Base-by-base conservation (phyloP, 2,329 filamentous ascomycete genomes). In the Botrytis squamosa region DNA sequence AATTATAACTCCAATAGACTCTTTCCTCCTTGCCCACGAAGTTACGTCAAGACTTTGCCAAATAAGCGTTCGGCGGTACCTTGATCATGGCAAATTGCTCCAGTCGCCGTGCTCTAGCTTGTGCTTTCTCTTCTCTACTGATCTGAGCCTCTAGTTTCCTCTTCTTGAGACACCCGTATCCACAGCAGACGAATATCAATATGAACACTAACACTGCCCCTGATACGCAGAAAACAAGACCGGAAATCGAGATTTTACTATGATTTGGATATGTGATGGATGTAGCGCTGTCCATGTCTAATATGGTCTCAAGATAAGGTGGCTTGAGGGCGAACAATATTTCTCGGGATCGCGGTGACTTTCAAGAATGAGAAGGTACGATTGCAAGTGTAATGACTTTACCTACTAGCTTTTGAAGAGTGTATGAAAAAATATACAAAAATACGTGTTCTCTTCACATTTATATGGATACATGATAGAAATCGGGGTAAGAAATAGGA, bases 81-180 rank as follows among this genome's bases (percentile, higher is more conserved):
- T 33, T 57, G 5, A 68, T 57, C 66, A 68, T 68, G 18, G 38
- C n/a, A 20, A 57, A 42, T 33, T 57, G 36, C 49, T 57, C 36
- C 5, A 42, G 9, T n/a, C 66, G 16, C 14, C 18, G 66, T 57
- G n/a, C 66, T 57, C 38, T 68, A 22, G n/a, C 38, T 33, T 68
- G 9, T 6, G 29, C 40, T 1, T 57, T 68, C 1, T 52, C 66
- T 33, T 68, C 66, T 9, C n/a, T 68, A 25, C 3, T 42, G 0
- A 68, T 68, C 3, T 68, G 65, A 22, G 36, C 65, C n/a, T 68
- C 36, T 12, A 42, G 16, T 42, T 68, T 68, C 6, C 49, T 57
- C 49, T 68, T 57, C 16, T 68, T 68, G 25, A 68, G 25, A n/a
- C 66, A 68, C 1, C 66, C 66, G 18, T 68, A 68, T 68, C 66